Evolutionary conservation across 2,329 filamentous ascomycete genomes (phyloP), one percentile per base, ranked within the genome.

Genomic region (Xylaria sp.): DNA sequence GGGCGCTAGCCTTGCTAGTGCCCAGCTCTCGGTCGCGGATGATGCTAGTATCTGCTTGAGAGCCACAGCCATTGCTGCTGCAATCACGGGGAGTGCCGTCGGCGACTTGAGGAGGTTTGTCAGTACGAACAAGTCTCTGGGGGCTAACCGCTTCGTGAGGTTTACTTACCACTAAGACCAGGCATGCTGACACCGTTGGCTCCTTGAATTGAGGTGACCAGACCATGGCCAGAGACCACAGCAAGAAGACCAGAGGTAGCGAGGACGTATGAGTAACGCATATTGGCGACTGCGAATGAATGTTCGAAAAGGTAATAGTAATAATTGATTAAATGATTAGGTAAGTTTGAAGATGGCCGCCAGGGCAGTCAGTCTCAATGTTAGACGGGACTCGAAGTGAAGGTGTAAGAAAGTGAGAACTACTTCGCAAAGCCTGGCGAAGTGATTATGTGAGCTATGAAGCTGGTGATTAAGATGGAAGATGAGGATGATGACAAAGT

Each of bases 11-110:
- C 73, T 85, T 83, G 74, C 81, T 82, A 58, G 81, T 85, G 48
- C 81, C 80, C 66, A 92, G 84, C 80, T 91, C 90, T 13, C 82
- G 79, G 69, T 86, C 80, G 46, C 89, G 87, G 80, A 92, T 91
- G 82, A 92, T 91, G 78, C 89, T 84, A n/a, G 90, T 92, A 76
- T 92, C 90, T 68, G 86, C 88, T 78, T 92, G 86, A n/a, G 89
- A 86, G 67, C 90, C 90, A 76, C 89, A 91, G 55, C 78, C 71
- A 73, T 89, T 88, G 74, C 82, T 83, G 60, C 86, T 83, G 79
- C 89, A 92, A 80, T 92, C 89, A 76, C 90, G 89, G 60, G 89
- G 90, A 70, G 90, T 91, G 75, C 89, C 89, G 70, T 92, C 89
- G 56, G 83, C 82, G 72, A 91, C 87, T 84, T 33, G 23, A 62